phyloP scores from a whole-genome alignment of 495 filamentous ascomycete genomes.

The Tuber borchii region DNA sequence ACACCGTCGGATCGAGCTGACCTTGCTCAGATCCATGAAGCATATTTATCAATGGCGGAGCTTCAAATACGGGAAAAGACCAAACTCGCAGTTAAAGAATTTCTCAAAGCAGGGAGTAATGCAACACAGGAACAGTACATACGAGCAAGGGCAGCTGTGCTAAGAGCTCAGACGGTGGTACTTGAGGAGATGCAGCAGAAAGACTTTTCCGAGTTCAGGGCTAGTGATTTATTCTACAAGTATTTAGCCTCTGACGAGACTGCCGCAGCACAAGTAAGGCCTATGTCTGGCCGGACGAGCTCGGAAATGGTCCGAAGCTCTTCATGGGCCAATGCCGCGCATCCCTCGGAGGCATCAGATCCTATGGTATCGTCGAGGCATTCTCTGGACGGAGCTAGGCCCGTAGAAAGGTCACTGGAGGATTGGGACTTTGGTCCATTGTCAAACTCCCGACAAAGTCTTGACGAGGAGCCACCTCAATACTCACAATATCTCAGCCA shows the following conservation, averaged over 20 bases:
- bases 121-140: constrained; percentile 77
- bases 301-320: constrained; percentile 25
- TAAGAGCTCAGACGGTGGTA: constrained; percentile 73
- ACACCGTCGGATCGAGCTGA: constrained; percentile 78
- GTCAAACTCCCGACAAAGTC: constrained; percentile 55
- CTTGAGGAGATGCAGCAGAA: constrained; percentile 73
- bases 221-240: constrained; percentile 90
- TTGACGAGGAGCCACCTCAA: constrained; percentile 44
- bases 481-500: constrained; percentile 49
- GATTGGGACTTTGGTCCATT: constrained; percentile 60
- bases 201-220: constrained; percentile 79
- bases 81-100: constrained; percentile 62
- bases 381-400: constrained; percentile 25
- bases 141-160: constrained; percentile 70
- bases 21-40: constrained; percentile 80
- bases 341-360: constrained; percentile 36
- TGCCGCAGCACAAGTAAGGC: constrained; percentile 21
- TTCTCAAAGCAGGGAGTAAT: constrained; percentile 65
- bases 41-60: constrained; percentile 75
- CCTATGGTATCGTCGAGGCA: constrained; percentile 39
- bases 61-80: constrained; percentile 66
- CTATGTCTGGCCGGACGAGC: not conserved
- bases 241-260: constrained; percentile 84
- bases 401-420: constrained; percentile 42
- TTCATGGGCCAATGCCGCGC: constrained; percentile 31